A percentile compares a stretch with the other conserved stretches of the same genome.
These are phyloP conservation scores for Vairimorpha apis DNA, from an alignment of 371 early-diverging fungal species.

Conservation along the genomic window DNA sequence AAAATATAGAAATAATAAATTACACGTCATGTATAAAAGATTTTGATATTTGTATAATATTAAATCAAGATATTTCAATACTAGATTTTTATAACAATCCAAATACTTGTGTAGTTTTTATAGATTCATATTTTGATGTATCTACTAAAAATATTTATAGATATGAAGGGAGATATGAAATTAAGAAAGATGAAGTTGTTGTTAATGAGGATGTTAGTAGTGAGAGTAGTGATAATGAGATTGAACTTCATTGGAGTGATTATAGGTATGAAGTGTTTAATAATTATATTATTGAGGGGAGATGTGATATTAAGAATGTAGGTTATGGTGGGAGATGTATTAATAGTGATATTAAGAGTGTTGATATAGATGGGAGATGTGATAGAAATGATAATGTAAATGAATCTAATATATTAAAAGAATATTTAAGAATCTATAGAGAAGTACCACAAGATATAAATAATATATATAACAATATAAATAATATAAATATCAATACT, in stretches of 20 bases:
- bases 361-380: not conserved
- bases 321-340: constrained; percentile 23
- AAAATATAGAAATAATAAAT: constrained; percentile 42
- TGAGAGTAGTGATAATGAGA: constrained; percentile 16
- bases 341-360: not conserved
- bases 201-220: not conserved
- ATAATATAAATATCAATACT: constrained; percentile 21
- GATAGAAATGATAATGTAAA: not conserved
- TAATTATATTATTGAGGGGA: too few relatives aligned
- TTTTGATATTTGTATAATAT: constrained; percentile 48
- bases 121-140: constrained; percentile 26
- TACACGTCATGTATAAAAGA: constrained; percentile 24
- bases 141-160: constrained; percentile 21
- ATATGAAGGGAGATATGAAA: constrained; percentile 18
- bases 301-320: constrained; percentile 36
- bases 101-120: constrained; percentile 43
- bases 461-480: constrained; percentile 21
- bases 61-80: constrained; percentile 45
- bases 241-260: constrained; percentile 13
- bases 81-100: constrained; percentile 41
- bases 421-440: not conserved
- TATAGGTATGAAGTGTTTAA: constrained; percentile 12
- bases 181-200: not conserved
- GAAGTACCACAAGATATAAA: not conserved
- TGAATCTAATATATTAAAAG: not conserved